Conservation (phyloP, 1,139 yeast genomes). For the Geotrichum phurueaensis region DNA sequence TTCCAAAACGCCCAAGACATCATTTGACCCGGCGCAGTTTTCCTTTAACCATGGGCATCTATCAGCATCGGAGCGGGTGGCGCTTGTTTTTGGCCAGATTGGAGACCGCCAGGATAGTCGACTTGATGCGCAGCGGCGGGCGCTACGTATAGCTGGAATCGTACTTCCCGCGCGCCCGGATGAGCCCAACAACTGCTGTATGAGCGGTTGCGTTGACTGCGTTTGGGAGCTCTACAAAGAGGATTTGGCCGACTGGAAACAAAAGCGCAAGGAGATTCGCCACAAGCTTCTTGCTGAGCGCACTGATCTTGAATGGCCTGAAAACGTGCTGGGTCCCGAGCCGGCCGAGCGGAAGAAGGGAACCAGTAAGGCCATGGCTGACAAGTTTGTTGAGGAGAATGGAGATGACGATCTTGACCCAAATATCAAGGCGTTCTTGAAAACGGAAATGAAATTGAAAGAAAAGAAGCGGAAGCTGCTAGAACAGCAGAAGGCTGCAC, state of each 20-base stretch:
- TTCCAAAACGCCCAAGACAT: conserved; percentile 12
- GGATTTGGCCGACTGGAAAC: conserved; percentile 78
- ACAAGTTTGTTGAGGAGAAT: conserved; percentile 31
- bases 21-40: conserved; percentile 25
- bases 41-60: conserved; percentile 19
- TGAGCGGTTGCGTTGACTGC: conserved; percentile 95
- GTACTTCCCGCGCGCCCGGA: conserved; percentile 71
- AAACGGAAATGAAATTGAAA: conserved; percentile 65
- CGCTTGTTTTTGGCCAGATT: conserved; percentile 36
- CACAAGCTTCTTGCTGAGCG: conserved; percentile 4
- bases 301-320: conserved; percentile 12
- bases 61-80: conserved; percentile 20
- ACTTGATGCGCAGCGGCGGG: conserved; percentile 27
- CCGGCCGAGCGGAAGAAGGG: conserved; percentile 10
- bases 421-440: conserved; percentile 74
- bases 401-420: conserved; percentile 70
- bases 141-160: conserved; percentile 56
- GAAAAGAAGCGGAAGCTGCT: conserved; percentile 30
- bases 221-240: conserved; percentile 93
- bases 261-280: conserved; percentile 8
- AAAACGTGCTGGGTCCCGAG: conserved; percentile 12
- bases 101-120: conserved; percentile 36
- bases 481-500: not conserved
- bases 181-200: conserved; percentile 94
- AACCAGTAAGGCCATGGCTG: conserved; percentile 20